Evolutionary conservation across 164 flowering plant genomes (phyloP).

Genomic region (Tetrastigma voinierianum): DNA sequence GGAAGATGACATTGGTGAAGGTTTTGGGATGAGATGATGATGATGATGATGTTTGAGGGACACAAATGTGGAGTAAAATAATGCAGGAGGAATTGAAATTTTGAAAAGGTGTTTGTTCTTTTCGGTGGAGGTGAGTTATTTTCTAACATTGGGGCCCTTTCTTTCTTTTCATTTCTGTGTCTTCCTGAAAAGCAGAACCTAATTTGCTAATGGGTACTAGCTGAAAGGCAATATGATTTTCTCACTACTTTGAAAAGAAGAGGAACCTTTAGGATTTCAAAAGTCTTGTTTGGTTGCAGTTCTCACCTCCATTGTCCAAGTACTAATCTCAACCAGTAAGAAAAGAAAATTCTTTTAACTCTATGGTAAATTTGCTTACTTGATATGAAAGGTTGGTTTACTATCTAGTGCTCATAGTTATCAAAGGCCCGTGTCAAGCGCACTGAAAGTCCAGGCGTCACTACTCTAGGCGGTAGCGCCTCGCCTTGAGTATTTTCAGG

Average conservation of each 20-base stretch:
- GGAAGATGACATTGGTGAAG: conserved; percentile 17
- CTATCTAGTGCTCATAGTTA: too few relatives aligned
- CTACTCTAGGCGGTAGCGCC: too few relatives aligned
- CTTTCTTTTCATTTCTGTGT: conserved; percentile 1
- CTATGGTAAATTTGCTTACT: too few relatives aligned
- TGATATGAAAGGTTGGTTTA: too few relatives aligned
- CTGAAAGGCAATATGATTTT: conserved; percentile 17
- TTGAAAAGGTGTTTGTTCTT: conserved; percentile 8
- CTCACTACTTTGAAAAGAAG: not conserved
- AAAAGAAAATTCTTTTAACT: too few relatives aligned
- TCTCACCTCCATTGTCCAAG: too few relatives aligned
- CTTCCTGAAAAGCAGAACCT: conserved; percentile 34
- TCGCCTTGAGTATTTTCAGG: too few relatives aligned
- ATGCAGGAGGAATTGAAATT: not conserved
- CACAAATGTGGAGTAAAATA: not conserved
- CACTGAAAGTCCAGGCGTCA: too few relatives aligned
- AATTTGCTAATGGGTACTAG: conserved; percentile 10
- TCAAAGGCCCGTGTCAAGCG: too few relatives aligned
- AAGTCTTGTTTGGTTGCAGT: too few relatives aligned
- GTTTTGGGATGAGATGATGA: not conserved
- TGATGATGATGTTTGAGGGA: not conserved
- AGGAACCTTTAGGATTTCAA: too few relatives aligned
- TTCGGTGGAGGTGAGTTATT: conserved; percentile 22
- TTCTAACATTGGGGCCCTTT: conserved; percentile 10
- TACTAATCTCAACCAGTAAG: too few relatives aligned